These are phyloP conservation scores for Sporothrix inflata DNA, from an alignment of 2,329 filamentous ascomycete genomes.

Conservation along the genomic window DNA sequence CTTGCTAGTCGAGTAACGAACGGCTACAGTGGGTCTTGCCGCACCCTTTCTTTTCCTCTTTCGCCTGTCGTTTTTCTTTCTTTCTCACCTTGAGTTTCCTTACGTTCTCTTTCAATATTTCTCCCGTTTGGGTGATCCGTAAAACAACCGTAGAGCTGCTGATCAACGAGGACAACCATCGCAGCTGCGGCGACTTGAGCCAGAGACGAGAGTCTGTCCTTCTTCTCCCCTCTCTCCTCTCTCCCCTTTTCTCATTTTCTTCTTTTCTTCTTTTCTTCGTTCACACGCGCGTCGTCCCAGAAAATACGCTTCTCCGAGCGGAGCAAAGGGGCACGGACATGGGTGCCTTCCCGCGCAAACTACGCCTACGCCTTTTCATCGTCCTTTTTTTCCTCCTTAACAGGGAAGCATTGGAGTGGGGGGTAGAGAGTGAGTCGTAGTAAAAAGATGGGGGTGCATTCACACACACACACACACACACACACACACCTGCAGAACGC, in stretches of 20 bases:
- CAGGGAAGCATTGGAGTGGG: background rate
- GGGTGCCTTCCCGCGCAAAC: background rate
- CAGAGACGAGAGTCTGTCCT: background rate
- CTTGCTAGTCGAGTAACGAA: background rate
- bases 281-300: too few species aligned
- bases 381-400: background rate
- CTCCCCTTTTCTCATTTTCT: background rate
- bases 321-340: background rate
- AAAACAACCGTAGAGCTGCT: background rate
- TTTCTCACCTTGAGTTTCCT: too few species aligned
- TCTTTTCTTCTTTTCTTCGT: background rate
- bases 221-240: background rate
- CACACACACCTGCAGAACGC: background rate
- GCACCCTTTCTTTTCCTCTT: background rate
- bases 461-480: background rate
- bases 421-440: background rate
- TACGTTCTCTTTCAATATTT: background rate
- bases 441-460: background rate
- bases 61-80: too few species aligned
- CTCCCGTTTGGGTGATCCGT: background rate
- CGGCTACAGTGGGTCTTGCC: background rate
- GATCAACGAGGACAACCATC: background rate
- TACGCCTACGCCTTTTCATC: background rate
- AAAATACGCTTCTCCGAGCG: background rate
- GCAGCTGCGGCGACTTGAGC: background rate